Evolutionary conservation across 805 yeast genomes (phyloP).

Genomic region (Ogataea kodamae): DNA sequence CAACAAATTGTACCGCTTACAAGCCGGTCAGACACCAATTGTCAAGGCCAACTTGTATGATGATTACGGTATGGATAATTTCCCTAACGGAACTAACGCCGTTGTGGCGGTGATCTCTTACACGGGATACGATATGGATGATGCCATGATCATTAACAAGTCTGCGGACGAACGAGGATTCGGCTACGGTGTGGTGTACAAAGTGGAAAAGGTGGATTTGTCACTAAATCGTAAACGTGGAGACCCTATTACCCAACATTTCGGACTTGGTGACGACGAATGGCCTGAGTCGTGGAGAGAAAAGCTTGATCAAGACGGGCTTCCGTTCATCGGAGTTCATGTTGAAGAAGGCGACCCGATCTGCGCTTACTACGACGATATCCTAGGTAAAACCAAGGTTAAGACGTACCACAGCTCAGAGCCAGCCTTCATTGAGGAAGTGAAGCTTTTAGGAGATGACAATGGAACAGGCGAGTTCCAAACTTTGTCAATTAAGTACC

Average conservation of each 20-base stretch:
- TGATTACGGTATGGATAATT: conserved; percentile 96
- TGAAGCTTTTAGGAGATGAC: conserved; percentile 86
- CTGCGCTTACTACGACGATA: conserved; percentile 88
- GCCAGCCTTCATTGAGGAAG: conserved; percentile 94
- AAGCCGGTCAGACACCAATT: conserved; percentile 95
- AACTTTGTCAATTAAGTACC: conserved; percentile 77
- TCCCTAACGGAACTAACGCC: conserved; percentile 97
- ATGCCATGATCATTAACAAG: conserved; percentile 97
- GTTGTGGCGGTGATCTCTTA: conserved; percentile 98
- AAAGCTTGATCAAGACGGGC: conserved; percentile 85
- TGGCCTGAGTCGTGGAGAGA: conserved; percentile 92
- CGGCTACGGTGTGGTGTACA: conserved; percentile 94
- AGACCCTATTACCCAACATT: conserved; percentile 90
- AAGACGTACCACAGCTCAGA: conserved; percentile 92
- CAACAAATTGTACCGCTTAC: conserved; percentile 88
- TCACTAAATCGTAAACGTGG: conserved; percentile 76
- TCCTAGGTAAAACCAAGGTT: conserved; percentile 82
- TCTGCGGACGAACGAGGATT: conserved; percentile 98
- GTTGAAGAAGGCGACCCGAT: conserved; percentile 96
- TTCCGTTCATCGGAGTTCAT: conserved; percentile 82
- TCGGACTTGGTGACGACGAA: conserved; percentile 89
- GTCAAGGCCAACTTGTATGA: conserved; percentile 92
- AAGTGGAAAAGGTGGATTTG: conserved; percentile 88
- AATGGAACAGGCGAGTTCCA: conserved; percentile 76
- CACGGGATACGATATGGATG: conserved; percentile 99